These are phyloP conservation scores for Penicillium parvum DNA, from an alignment of 495 filamentous ascomycete genomes.

Conservation along the genomic window DNA sequence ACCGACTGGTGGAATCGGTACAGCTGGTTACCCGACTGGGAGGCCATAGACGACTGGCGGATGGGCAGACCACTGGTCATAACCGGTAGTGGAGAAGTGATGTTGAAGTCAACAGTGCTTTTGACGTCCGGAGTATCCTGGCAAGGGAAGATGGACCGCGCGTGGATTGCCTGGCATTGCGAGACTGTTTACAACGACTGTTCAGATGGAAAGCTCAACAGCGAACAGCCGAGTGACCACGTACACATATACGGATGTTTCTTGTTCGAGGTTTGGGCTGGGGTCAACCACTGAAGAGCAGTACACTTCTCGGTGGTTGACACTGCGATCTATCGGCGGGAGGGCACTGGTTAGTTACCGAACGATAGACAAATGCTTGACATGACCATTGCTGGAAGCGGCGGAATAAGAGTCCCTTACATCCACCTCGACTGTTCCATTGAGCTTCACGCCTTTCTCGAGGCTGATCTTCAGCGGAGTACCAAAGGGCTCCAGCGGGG, in stretches of 20 bases:
- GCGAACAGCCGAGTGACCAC: constrained; percentile 10
- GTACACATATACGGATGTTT: constrained; percentile 90
- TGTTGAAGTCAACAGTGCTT: constrained; percentile 80
- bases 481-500: constrained; percentile 69
- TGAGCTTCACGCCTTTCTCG: constrained; percentile 56
- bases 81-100: constrained; percentile 81
- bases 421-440: constrained; percentile 58
- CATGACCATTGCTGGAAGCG: not conserved
- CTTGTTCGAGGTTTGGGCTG: constrained; percentile 86
- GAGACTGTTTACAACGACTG: constrained; percentile 50
- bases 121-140: constrained; percentile 97
- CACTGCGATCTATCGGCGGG: constrained; percentile 44
- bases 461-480: constrained; percentile 71
- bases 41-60: constrained; percentile 41
- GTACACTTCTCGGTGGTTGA: constrained; percentile 82
- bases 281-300: constrained; percentile 88
- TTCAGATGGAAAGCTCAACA: not conserved
- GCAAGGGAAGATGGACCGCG: constrained; percentile 87
- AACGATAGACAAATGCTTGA: not conserved
- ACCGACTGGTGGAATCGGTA: constrained; percentile 86
- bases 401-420: constrained; percentile 26
- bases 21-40: constrained; percentile 41
- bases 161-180: constrained; percentile 96
- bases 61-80: constrained; percentile 80
- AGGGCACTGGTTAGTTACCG: constrained; percentile 1